Evolutionary conservation across 2,329 filamentous ascomycete species (phyloP), one percentile per base, ranked within the genome.

Genomic region (Botrytis byssoidea): DNA sequence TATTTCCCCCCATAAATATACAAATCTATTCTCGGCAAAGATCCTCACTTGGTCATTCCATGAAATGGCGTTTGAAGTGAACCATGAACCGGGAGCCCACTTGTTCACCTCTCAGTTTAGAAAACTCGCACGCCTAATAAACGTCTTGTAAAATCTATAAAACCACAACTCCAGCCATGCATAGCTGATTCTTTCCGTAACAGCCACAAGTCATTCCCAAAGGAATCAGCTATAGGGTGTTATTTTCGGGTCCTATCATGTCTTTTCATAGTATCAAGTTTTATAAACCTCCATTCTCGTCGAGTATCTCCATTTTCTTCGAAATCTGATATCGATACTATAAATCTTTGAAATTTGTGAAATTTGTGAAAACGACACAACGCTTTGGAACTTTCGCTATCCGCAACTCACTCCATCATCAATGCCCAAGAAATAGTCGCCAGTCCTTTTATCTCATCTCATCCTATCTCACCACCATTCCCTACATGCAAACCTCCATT

Each of bases 251-350:
- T 25, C 5, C 25, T 16, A 16, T 55, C 5, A n/a, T n/a, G 7
- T 51, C 48, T 51, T 10, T 14, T 6, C 12, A 9, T n/a, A 6
- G 12, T 16, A 16, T 14, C 12, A 59, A 59, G 3, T 9, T 59
- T 6, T 16, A 59, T 1, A 18, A 35, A 5, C 35, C 35, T 35
- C 35, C 12, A n/a, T 32, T 59, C 0, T 59, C 55, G 29, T 10
- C 3, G 1, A 57, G 16, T 18, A 59, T 32, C 9, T 32, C 16
- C 0, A 59, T 20, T 32, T 4, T 20, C 55, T 57, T 12, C 6
- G 20, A 0, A 3, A 1, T 42, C 22, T 22, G 7, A 1, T 9
- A 25, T 48, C 9, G 44, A 3, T 7, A 7, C 18, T 3, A 20
- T 48, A 48, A 0, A 48, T 9, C 3, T 9, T 48, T 25, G 3